Evolutionary conservation across 805 yeast species (phyloP).

Genomic region (Saccharomycopsis vini): DNA sequence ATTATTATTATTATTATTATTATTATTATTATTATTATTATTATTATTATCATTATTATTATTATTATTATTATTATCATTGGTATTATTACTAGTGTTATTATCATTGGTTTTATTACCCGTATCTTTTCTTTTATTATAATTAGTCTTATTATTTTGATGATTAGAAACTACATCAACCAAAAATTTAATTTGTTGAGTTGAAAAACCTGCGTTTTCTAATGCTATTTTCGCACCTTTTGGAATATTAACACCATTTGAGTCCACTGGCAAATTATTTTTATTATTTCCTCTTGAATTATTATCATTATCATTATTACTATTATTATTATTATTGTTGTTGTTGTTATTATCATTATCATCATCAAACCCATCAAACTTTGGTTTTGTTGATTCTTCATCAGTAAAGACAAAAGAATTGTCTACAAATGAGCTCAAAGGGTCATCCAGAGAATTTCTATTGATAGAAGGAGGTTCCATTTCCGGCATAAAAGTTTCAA

Average conservation of each 20-base stretch:
- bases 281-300: background rate
- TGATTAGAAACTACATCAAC: constrained; percentile 26
- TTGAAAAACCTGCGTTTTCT: constrained; percentile 55
- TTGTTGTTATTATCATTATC: constrained; percentile 14
- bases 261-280: background rate
- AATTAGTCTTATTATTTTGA: too few species aligned
- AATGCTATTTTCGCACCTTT: constrained; percentile 61
- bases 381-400: constrained; percentile 69
- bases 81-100: too few species aligned
- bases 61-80: background rate
- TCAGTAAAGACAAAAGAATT: constrained; percentile 75
- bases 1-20: too few species aligned
- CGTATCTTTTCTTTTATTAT: background rate
- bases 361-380: constrained; percentile 21
- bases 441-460: constrained; percentile 40
- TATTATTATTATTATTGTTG: constrained; percentile 12
- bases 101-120: background rate
- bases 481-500: constrained; percentile 64
- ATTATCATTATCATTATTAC: constrained; percentile 9
- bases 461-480: constrained; percentile 25
- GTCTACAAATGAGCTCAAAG: constrained; percentile 75
- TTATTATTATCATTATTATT: background rate
- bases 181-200: constrained; percentile 62
- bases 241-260: constrained; percentile 34
- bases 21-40: background rate